Evolutionary conservation across 2,329 filamentous ascomycete species (phyloP).

Genomic region (Thelonectria olida): DNA sequence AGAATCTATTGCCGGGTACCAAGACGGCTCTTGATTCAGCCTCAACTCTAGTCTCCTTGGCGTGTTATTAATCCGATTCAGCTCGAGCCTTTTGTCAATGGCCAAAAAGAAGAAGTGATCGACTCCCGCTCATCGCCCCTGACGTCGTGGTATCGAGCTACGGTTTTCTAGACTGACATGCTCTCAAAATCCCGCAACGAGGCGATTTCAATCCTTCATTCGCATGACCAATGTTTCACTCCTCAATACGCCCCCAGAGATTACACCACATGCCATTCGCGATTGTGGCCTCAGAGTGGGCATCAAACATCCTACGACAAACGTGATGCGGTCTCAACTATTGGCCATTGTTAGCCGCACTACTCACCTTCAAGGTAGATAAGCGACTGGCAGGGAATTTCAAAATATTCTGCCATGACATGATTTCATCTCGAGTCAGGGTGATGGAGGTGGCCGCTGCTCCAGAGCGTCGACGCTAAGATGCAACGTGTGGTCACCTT

Average conservation of each 20-base stretch:
- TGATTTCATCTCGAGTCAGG: background rate
- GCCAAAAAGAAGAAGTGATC: background rate
- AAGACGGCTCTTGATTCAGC: background rate
- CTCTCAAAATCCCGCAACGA: slow-evolving; percentile 8
- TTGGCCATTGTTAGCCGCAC: background rate
- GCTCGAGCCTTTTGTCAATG: background rate
- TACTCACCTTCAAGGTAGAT: background rate
- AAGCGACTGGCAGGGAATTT: slow-evolving; percentile 1
- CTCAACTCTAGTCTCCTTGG: background rate
- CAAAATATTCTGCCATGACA: background rate
- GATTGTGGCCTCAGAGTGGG: background rate
- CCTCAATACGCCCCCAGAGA: background rate
- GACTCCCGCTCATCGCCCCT: background rate
- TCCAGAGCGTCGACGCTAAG: background rate
- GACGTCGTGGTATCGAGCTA: background rate
- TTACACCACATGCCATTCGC: background rate
- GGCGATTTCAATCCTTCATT: background rate
- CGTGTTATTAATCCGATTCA: background rate
- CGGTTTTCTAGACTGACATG: background rate
- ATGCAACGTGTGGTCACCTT: slow-evolving; percentile 13
- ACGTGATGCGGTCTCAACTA: too few relatives aligned
- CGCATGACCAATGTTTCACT: slow-evolving; percentile 8
- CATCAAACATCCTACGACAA: too few relatives aligned
- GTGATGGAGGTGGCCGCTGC: background rate
- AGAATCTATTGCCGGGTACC: background rate